Base-by-base conservation (phyloP, 2,329 filamentous ascomycete species). In the Fusarium keratoplasticum region DNA sequence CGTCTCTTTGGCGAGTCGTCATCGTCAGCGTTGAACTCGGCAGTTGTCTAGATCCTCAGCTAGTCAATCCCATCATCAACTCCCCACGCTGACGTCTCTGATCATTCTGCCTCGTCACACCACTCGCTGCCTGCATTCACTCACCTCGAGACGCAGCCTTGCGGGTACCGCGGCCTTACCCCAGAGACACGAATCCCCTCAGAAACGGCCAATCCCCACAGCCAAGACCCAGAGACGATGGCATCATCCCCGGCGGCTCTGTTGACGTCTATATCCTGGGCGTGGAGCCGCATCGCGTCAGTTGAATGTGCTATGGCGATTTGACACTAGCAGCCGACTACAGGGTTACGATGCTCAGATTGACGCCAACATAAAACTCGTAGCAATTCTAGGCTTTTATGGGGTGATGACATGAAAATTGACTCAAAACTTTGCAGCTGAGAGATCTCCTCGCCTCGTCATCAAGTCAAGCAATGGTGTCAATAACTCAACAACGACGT, bases 191-290 rank as follows among this genome's bases (percentile, higher is more conserved):
- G 31, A 16, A 44, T 40, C 33, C 14, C 54, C 44, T 33, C 40
- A 27, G n/a, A 18, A 7, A 47, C 6, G 20, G 29, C 36, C 18
- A 36, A 36, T 22, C 22, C 22, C 61, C 59, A n/a, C 14, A 52
- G 57, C 52, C 22, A 52, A 63, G 54, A 38, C 16, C 5, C 29
- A 33, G 25, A 27, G 10, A 38, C 35, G 35, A 76, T 76, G 66
- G 74, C 66, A 73, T 64, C 74, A 76, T 76, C 36, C 22, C 7
- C 47, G 38, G 64, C 69, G 69, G 64, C 67, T 36, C 29, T 64
- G 71, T 76, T 76, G 71, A 73, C 42, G 60, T 47, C 10, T 20
- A 5, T 27, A 27, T 57, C 44, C 40, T 42, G 35, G 29, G 9
- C 20, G 40, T 57, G 22, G 40, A 59, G 70, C 60, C 50, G 59